Conservation (phyloP, 495 filamentous ascomycete species). For the Aspergillus sclerotiicarbonarius region DNA sequence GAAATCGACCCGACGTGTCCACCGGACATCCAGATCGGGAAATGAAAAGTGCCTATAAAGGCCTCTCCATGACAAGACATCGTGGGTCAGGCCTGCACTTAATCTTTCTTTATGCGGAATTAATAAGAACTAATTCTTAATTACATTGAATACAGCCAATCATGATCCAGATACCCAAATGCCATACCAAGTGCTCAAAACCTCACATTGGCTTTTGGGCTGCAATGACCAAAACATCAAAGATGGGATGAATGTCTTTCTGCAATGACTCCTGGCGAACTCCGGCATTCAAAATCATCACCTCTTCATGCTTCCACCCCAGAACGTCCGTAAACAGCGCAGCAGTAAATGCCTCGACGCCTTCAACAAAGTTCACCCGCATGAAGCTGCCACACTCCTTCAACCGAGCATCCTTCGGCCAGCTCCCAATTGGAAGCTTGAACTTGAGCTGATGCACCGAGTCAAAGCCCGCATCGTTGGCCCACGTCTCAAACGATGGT, state of each 20-base stretch:
- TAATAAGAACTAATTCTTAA: no score
- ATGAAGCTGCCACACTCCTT: constrained; percentile 35
- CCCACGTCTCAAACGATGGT: constrained; percentile 26
- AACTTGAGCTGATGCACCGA: constrained; percentile 26
- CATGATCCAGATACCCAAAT: not conserved
- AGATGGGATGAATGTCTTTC: constrained; percentile 18
- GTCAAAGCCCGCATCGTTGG: constrained; percentile 34
- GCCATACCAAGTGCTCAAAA: constrained; percentile 25
- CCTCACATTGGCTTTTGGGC: constrained; percentile 13
- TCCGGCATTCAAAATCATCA: constrained; percentile 39
- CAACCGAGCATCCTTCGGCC: constrained; percentile 36
- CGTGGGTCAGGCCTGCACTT: no score
- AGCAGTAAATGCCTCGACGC: constrained; percentile 34
- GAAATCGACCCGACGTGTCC: no score
- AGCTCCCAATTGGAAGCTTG: constrained; percentile 34
- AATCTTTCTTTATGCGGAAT: no score
- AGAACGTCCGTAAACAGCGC: constrained; percentile 45
- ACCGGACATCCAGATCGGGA: no score
- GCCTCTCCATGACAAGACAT: no score
- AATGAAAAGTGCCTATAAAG: no score
- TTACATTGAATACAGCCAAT: not conserved
- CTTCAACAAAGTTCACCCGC: constrained; percentile 31
- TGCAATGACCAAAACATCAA: constrained; percentile 16
- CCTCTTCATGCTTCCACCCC: constrained; percentile 49
- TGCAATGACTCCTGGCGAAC: constrained; percentile 16